Base-by-base conservation (phyloP, 176 grass and related monocot genomes). In the Musa acuminata region DNA sequence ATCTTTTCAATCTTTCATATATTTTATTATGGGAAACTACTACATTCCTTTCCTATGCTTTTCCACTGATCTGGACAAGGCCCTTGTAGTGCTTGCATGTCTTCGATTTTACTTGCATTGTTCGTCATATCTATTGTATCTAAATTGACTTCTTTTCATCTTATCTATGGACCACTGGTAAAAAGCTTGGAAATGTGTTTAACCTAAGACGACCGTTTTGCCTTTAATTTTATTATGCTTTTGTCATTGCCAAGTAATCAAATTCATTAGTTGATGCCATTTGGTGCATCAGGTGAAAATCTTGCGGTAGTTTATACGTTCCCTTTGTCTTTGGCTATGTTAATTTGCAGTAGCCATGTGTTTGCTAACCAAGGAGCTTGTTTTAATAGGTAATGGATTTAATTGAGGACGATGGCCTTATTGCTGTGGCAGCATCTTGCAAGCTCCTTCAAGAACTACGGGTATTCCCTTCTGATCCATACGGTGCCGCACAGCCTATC, bases 371-470 rank as follows among this genome's bases (percentile, higher is more conserved):
- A 43, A 6, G 35, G 12, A 74, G 22, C 21, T 78, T 26, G 16
- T 53, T 72, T 27, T 85, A 80, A 72, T 64, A 92, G 90, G 87
- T 92, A 70, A 85, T 87, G 87, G 87, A 89, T 70, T 81, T 84
- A 13, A 92, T 92, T 53, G 90, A 84, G 52, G 90, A 89, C 71
- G 50, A 51, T 54, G 90, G 90, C 58, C 71, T 92, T 55, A 72
- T 76, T 82, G 76, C 78, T 21, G 86, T 92, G 72, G 90, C 86
- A 75, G 75, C 84, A 62, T 84, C 84, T 65, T 92, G 89, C 77
- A 84, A 84, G 81, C 83, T 84, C 72, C 79, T 92, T 59, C 84
- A 86, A 77, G 90, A 92, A 78, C 65, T 92, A 57, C 78, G 86
- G 55, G 86, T 92, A 69, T 92, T 92, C 64, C 90, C 90, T 71